A percentile compares a stretch with the other conserved stretches of the same genome.
Evolutionary conservation across 257 asterid species (phyloP).

Genomic region (Asclepias syriaca): DNA sequence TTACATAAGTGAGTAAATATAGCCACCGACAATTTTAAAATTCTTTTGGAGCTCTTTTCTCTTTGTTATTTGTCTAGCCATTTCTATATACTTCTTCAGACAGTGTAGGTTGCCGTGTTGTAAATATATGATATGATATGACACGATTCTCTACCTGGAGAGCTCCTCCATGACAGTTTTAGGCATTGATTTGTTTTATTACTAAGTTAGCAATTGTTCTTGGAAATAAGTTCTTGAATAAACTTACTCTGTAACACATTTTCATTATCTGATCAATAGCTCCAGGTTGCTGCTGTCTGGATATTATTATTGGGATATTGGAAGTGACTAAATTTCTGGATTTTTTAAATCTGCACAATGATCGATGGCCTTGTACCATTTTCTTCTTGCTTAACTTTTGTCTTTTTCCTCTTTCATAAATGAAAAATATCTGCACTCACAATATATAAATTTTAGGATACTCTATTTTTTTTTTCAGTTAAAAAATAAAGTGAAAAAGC

Average conservation of each 20-base stretch:
- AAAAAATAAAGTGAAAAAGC: no score
- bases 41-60: slow-evolving; percentile 41
- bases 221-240: slow-evolving; percentile 11
- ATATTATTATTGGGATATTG: neutral
- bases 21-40: slow-evolving; percentile 45
- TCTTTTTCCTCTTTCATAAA: no score
- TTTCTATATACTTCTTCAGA: slow-evolving; percentile 7
- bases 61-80: neutral
- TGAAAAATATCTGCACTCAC: no score
- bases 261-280: neutral
- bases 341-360: no score
- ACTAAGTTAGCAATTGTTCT: neutral
- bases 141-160: slow-evolving; percentile 2
- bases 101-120: slow-evolving; percentile 29
- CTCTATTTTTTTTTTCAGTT: no score
- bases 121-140: slow-evolving; percentile 25
- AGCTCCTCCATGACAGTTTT: slow-evolving; percentile 22
- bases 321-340: neutral
- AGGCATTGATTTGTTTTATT: slow-evolving; percentile 18
- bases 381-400: no score
- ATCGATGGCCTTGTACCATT: no score
- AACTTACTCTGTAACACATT: neutral
- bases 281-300: neutral
- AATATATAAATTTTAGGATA: no score
- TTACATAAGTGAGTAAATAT: slow-evolving; percentile 57